phyloP scores from a whole-genome alignment of 2,329 filamentous ascomycete genomes.

The Penicillium verrucosum region DNA sequence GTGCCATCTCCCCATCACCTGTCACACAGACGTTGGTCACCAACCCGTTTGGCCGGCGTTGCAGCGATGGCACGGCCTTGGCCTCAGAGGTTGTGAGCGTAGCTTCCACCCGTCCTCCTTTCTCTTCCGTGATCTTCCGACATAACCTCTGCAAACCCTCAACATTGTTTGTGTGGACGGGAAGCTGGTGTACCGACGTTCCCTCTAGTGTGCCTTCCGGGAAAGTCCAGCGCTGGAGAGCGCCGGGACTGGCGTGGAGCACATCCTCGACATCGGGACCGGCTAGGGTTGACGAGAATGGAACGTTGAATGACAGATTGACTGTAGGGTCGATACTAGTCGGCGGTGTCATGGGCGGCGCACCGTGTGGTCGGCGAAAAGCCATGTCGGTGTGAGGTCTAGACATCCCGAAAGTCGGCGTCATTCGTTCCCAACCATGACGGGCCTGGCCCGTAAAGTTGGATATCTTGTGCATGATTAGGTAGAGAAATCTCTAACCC shows the following conservation, averaged over 20 bases:
- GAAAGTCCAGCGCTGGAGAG: constrained; percentile 89
- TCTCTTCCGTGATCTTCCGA: constrained; percentile 69
- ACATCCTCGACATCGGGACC: constrained; percentile 94
- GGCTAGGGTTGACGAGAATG: constrained; percentile 86
- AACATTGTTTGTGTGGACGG: constrained; percentile 86
- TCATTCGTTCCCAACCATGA: constrained; percentile 67
- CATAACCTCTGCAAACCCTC: constrained; percentile 75
- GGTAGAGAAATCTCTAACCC: constrained; percentile 33
- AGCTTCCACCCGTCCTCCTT: constrained; percentile 71
- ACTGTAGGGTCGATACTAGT: constrained; percentile 73
- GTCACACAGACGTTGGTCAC: constrained; percentile 89
- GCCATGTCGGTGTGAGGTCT: constrained; percentile 57
- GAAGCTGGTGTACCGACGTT: constrained; percentile 80
- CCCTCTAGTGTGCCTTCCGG: constrained; percentile 81
- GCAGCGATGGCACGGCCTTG: constrained; percentile 56
- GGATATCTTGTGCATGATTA: constrained; percentile 63
- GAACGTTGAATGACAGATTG: constrained; percentile 95
- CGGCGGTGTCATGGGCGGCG: constrained; percentile 58
- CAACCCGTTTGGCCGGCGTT: constrained; percentile 53
- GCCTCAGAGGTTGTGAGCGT: constrained; percentile 79
- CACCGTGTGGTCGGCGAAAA: constrained; percentile 54
- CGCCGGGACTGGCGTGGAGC: constrained; percentile 83
- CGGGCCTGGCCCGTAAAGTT: constrained; percentile 65
- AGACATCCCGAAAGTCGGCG: constrained; percentile 62
- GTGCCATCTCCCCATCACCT: constrained; percentile 80